Conservation (phyloP, 2,329 filamentous ascomycete genomes). For the Tolypocladium album region DNA sequence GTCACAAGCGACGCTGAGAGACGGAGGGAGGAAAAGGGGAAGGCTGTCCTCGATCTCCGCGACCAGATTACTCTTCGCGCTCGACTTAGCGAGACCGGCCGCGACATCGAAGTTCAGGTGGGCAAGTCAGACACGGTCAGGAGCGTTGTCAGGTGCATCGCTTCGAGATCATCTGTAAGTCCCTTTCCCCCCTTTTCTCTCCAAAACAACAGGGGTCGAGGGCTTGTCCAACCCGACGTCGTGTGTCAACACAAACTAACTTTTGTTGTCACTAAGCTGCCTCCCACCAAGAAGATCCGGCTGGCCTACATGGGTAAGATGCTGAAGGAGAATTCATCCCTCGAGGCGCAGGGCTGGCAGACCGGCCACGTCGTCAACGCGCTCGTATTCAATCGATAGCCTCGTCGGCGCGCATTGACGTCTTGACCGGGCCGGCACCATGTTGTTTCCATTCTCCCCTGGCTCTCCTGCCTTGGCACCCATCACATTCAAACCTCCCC, state of each 20-base stretch:
- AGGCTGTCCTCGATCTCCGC: slow-evolving; percentile 39
- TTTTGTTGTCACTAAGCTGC: slow-evolving; percentile 33
- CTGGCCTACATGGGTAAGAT: slow-evolving; percentile 76
- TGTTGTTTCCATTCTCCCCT: not conserved
- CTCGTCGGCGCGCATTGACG: not conserved
- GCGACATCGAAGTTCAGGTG: slow-evolving; percentile 50
- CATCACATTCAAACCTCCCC: not conserved
- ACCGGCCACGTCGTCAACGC: slow-evolving; percentile 68
- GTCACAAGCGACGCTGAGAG: slow-evolving; percentile 22
- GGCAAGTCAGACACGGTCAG: slow-evolving; percentile 53
- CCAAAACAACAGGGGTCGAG: not conserved
- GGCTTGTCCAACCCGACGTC: not conserved
- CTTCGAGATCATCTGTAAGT: slow-evolving; percentile 15
- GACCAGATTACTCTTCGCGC: slow-evolving; percentile 49
- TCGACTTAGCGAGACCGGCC: slow-evolving; percentile 54
- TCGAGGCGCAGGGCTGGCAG: slow-evolving; percentile 65
- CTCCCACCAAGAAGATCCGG: slow-evolving; percentile 47
- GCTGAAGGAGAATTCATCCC: slow-evolving; percentile 55
- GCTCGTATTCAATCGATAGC: slow-evolving; percentile 49
- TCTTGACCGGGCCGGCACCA: not conserved
- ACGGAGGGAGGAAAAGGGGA: slow-evolving; percentile 48
- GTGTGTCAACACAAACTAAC: not conserved
- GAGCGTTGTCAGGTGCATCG: slow-evolving; percentile 50
- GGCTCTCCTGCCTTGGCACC: not conserved
- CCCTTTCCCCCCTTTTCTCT: not conserved